A percentile compares a stretch with the other conserved stretches of the same genome.
Evolutionary conservation across 83 land plant species (phyloP).

Genomic region (Picea mariana): DNA sequence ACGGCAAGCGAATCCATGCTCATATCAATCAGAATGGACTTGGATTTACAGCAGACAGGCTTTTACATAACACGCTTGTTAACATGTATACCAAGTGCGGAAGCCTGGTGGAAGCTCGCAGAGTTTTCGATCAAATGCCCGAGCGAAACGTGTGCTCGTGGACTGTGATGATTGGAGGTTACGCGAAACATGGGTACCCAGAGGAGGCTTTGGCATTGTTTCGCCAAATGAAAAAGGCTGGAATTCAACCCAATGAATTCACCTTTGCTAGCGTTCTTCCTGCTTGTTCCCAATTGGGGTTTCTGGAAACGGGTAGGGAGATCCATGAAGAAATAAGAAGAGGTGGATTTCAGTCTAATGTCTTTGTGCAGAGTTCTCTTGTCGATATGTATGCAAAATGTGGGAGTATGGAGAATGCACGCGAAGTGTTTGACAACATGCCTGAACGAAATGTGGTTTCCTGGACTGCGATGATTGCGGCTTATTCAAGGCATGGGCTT

Average conservation of each 20-base stretch:
- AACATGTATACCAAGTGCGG: background rate
- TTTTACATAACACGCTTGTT: background rate
- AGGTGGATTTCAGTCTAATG: too few relatives aligned
- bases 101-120: background rate
- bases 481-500: too few relatives aligned
- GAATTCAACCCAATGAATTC: background rate
- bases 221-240: background rate
- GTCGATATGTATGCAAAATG: constrained; percentile 7
- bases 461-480: constrained; percentile 1
- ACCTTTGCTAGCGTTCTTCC: background rate
- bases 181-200: background rate
- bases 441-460: background rate
- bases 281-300: background rate
- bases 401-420: background rate
- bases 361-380: too few relatives aligned
- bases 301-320: background rate
- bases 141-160: too few relatives aligned
- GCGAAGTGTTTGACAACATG: background rate
- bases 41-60: background rate
- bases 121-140: background rate
- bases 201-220: background rate
- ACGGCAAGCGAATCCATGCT: background rate
- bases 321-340: background rate
- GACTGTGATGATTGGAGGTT: background rate
- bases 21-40: background rate